Percentiles rank a stretch among this genome's conserved stretches.
phyloP scores from a whole-genome alignment of 352 stramenopile species.

The Blastocystis sp. region DNA sequence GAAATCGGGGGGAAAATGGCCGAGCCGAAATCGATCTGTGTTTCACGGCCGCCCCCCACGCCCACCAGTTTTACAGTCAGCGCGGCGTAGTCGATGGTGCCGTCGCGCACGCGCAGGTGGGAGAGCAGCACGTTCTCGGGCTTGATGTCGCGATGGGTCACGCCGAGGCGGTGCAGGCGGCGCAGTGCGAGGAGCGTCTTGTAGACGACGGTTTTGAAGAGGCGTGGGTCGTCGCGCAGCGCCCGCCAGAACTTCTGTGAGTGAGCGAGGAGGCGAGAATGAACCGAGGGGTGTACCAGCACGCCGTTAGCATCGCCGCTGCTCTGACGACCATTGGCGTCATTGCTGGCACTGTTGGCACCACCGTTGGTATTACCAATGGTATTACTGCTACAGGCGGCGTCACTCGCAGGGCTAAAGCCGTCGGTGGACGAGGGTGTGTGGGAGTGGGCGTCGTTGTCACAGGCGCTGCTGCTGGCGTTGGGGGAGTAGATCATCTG shows the following conservation, averaged over 20 bases:
- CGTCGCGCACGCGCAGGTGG: neutral
- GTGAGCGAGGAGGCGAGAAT: neutral
- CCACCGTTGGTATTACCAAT: neutral
- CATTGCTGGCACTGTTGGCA: neutral
- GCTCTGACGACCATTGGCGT: neutral
- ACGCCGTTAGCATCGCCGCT: neutral
- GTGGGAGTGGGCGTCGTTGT: neutral
- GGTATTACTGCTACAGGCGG: too few species aligned
- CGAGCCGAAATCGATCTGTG: slow-evolving; percentile 67
- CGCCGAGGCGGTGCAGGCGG: slow-evolving; percentile 19
- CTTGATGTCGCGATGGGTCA: slow-evolving; percentile 68
- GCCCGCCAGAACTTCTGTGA: slow-evolving; percentile 32
- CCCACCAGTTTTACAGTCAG: slow-evolving; percentile 43
- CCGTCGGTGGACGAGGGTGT: neutral
- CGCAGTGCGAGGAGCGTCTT: neutral
- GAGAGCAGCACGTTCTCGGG: slow-evolving; percentile 61
- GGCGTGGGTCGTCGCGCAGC: slow-evolving; percentile 9
- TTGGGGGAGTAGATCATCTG: slow-evolving; percentile 49
- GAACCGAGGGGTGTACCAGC: slow-evolving; percentile 39
- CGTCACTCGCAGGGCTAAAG: neutral
- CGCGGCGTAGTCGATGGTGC: slow-evolving; percentile 10
- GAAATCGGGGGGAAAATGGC: slow-evolving; percentile 27
- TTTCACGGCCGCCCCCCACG: neutral
- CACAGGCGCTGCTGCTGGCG: neutral
- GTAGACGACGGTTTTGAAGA: slow-evolving; percentile 55